phyloP scores from a whole-genome alignment of 306 rosid genomes.

The Ziziphus jujuba region DNA sequence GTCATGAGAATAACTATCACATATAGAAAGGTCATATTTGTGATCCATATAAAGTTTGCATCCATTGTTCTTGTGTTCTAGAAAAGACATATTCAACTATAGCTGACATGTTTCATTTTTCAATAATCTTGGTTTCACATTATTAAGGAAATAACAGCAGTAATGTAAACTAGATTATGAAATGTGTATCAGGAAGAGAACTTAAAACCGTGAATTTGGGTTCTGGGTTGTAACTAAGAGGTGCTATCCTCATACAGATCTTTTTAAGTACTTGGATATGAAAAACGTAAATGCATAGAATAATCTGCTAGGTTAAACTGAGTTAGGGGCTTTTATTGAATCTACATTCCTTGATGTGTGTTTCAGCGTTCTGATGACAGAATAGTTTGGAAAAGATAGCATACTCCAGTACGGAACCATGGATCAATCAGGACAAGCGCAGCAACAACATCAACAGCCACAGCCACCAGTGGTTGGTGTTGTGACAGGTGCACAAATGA shows the following conservation, averaged over 20 bases:
- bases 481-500: constrained; percentile 46
- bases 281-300: not conserved
- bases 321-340: not conserved
- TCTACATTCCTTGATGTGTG: not conserved
- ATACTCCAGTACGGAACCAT: constrained; percentile 31
- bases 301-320: not conserved
- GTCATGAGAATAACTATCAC: not conserved
- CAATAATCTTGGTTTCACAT: too few relatives aligned
- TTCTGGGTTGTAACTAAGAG: too few relatives aligned
- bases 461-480: constrained; percentile 45
- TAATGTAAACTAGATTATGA: too few relatives aligned
- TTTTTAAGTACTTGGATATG: too few relatives aligned
- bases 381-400: constrained; percentile 29
- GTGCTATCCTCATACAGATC: too few relatives aligned
- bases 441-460: constrained; percentile 41
- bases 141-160: too few relatives aligned
- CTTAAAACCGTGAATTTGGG: too few relatives aligned
- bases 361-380: constrained; percentile 35
- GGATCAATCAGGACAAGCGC: constrained; percentile 71
- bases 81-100: not conserved
- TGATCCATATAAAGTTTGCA: too few relatives aligned
- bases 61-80: too few relatives aligned
- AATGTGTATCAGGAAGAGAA: too few relatives aligned
- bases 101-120: not conserved
- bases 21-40: too few relatives aligned